Base-by-base conservation (phyloP, 306 rosid species). In the Echinosophora koreensis region DNA sequence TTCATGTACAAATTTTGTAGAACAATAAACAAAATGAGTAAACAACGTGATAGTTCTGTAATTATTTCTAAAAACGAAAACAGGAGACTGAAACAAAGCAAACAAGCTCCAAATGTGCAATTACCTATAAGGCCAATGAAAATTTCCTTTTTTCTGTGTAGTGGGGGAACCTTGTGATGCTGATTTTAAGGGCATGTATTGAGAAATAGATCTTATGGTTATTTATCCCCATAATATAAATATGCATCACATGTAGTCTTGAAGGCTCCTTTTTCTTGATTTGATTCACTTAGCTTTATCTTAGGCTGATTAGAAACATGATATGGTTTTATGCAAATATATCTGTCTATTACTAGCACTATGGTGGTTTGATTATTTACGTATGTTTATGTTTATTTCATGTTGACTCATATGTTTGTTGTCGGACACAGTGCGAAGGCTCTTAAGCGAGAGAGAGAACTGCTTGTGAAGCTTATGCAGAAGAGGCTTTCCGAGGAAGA, bases 401-500 rank as follows among this genome's bases (percentile, higher is more conserved):
- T 64, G 64, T 55, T 77, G 22, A 44, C n/a, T n/a, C 52, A 39
- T 12, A 3, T 85, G 63, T 74, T 71, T 73, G 1, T 42, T 66
- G 78, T 74, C 76, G 55, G 69, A 59, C n/a, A 69, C 90, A 95
- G 99, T 79, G 82, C 71, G 74, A 91, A 72, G 80, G 90, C 87
- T 62, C 93, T 91, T 55, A 79, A 84, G 3, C 91, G 89, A 0
- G 99, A 95, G 93, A 91, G 90, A 84, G 88, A 79, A 57, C 84
- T 84, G 88, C 86, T 95, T 77, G 85, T 83, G 37, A 95, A 82
- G 90, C 84, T 91, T 80, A 91, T 95, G 92, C 96, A 87, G 87
- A 89, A 81, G 81, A 80, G 96, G 87, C 80, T 92, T 71, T 75
- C 97, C 0, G 89, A 85, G 49, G 86, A 80, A 57, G 98, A 92